Conservation (phyloP, 2,329 filamentous ascomycete genomes). For the Aureobasidium subglaciale region DNA sequence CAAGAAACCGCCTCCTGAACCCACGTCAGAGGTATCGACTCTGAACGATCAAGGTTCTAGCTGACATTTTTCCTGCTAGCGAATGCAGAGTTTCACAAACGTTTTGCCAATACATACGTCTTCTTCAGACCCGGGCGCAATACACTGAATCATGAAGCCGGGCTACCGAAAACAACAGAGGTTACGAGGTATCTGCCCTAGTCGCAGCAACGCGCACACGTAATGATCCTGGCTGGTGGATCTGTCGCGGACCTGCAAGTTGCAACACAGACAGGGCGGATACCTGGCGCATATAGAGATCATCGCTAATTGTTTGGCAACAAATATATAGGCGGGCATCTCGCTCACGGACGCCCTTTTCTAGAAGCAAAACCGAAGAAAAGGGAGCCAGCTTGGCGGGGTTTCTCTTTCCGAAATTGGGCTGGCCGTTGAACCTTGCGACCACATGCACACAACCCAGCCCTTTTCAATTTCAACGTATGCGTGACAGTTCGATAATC, state of each 20-base stretch:
- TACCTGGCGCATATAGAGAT: slow-evolving; percentile 3
- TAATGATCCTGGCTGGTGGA: background rate
- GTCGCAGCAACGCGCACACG: background rate
- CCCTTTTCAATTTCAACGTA: slow-evolving; percentile 11
- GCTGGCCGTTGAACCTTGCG: slow-evolving; percentile 10
- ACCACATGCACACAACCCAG: slow-evolving; percentile 9
- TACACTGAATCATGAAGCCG: slow-evolving; percentile 10
- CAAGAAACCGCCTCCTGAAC: slow-evolving; percentile 1
- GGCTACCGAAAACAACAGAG: slow-evolving; percentile 5
- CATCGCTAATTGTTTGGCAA: slow-evolving; percentile 11
- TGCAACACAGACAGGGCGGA: background rate
- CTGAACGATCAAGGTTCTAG: slow-evolving; percentile 3
- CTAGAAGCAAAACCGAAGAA: slow-evolving; percentile 12
- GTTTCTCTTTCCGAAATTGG: slow-evolving; percentile 12
- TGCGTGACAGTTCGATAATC: slow-evolving; percentile 12
- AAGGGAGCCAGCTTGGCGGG: slow-evolving; percentile 10
- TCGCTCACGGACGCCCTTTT: slow-evolving; percentile 7
- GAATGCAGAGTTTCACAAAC: slow-evolving; percentile 15
- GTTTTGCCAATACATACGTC: slow-evolving; percentile 14
- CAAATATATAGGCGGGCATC: background rate
- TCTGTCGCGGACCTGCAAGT: background rate
- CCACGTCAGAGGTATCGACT: slow-evolving; percentile 5
- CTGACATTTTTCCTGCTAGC: slow-evolving; percentile 13
- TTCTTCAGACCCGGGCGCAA: background rate
- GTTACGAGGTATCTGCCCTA: background rate